Evolutionary conservation across 352 stramenopile species (phyloP).

Genomic region (Pythium aristosporum): DNA sequence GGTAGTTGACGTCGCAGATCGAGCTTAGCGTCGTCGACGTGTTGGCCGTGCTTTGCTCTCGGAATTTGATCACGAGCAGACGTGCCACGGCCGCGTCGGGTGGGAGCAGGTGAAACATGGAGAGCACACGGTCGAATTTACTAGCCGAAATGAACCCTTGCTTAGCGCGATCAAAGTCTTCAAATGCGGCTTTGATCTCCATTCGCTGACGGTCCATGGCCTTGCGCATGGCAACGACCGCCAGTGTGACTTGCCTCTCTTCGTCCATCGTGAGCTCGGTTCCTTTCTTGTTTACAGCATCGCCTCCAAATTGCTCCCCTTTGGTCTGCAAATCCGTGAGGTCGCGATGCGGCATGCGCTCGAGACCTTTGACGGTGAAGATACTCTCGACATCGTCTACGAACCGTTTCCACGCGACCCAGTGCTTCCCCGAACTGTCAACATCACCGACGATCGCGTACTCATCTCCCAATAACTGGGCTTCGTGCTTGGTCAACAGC

Average conservation of each 20-base stretch:
- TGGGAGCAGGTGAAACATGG: conserved; percentile 63
- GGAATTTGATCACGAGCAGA: conserved; percentile 74
- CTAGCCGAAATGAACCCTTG: conserved; percentile 75
- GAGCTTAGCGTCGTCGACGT: conserved; percentile 53
- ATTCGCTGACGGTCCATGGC: conserved; percentile 67
- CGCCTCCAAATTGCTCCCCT: conserved; percentile 56
- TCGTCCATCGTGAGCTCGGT: conserved; percentile 50
- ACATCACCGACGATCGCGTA: conserved; percentile 58
- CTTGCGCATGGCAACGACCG: conserved; percentile 49
- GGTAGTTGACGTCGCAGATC: conserved; percentile 84
- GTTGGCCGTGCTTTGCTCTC: conserved; percentile 50
- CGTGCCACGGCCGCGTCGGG: conserved; percentile 42
- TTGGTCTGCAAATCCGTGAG: conserved; percentile 45
- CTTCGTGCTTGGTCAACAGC: conserved; percentile 55
- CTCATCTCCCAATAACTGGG: conserved; percentile 49
- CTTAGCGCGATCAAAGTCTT: conserved; percentile 79
- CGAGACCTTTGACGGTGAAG: conserved; percentile 75
- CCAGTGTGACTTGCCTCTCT: conserved; percentile 49
- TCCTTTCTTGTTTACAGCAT: conserved; percentile 32
- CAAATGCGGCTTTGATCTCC: conserved; percentile 77
- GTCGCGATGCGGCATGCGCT: conserved; percentile 60
- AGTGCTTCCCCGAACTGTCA: conserved; percentile 56
- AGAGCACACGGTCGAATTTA: conserved; percentile 84
- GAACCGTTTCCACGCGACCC: conserved; percentile 74
- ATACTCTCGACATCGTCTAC: conserved; percentile 81